Conservation (phyloP, 768 basidiomycete species). For the Collybia nuda region DNA sequence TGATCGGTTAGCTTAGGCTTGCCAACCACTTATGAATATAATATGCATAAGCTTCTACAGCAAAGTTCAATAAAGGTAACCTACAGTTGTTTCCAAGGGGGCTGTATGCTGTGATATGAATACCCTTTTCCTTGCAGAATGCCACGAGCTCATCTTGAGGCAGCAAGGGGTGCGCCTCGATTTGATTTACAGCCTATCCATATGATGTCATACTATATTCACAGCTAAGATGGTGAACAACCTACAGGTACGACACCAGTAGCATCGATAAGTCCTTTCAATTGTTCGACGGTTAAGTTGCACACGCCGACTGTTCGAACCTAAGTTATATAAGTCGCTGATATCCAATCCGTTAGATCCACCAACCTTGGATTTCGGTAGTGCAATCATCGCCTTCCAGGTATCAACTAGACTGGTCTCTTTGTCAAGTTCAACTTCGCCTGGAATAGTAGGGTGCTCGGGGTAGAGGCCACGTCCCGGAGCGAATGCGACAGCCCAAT, state of each 20-base stretch:
- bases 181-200: slow-evolving; percentile 65
- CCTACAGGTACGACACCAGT: slow-evolving; percentile 74
- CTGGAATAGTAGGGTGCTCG: slow-evolving; percentile 39
- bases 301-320: slow-evolving; percentile 77
- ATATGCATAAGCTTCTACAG: neutral
- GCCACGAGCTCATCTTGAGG: slow-evolving; percentile 72
- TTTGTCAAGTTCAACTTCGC: slow-evolving; percentile 55
- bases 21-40: slow-evolving; percentile 43
- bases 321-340: slow-evolving; percentile 24
- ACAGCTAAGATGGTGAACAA: neutral
- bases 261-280: slow-evolving; percentile 66
- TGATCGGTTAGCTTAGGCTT: slow-evolving; percentile 71
- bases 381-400: slow-evolving; percentile 77
- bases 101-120: slow-evolving; percentile 65
- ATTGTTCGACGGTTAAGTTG: slow-evolving; percentile 70
- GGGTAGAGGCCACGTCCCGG: slow-evolving; percentile 60
- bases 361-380: slow-evolving; percentile 68
- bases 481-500: slow-evolving; percentile 77
- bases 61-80: slow-evolving; percentile 16
- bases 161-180: slow-evolving; percentile 81
- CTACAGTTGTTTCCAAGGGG: slow-evolving; percentile 82
- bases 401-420: slow-evolving; percentile 70
- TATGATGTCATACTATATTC: neutral
- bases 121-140: slow-evolving; percentile 67
- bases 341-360: neutral